Evolutionary conservation across 495 filamentous ascomycete genomes (phyloP), one percentile per base, ranked within the genome.

Genomic region (Penicillium nucicola): DNA sequence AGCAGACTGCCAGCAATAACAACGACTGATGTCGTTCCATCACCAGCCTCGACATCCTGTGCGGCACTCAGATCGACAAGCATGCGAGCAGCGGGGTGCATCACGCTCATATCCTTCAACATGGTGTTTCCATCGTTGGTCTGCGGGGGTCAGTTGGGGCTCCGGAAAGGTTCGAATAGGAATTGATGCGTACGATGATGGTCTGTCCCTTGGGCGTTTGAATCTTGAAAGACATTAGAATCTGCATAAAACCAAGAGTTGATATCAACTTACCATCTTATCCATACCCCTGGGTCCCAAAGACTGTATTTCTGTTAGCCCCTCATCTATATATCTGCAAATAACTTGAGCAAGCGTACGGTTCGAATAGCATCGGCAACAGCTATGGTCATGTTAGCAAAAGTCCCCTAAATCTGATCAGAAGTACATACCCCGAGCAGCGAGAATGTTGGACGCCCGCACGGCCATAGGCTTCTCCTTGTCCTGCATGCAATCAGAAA

Each of bases 81-180:
- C 93, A 98, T 98, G 77, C 95, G 93, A 35, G 93, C 93, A 48
- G 93, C 92, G 32, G 93, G 93, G 69, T 98, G 93, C 90, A 97
- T 88, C 43, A 98, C 95, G 57, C 88, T 87, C 93, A 98, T 97
- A 78, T 91, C 89, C 71, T 86, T 93, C 64, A 98, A 74, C 90
- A 97, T 97, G 32, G 93, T 98, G 75, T 93, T 95, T 69, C 93
- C 93, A 72, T 98, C 93, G 76, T 98, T 98, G 58, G 92, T 97
- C 76, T 81, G 58, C 54, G 56, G 55, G 61, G 48, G 61, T 53
- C 42, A 67, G 50, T 54, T 50, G 23, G 43, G 42, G 47, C 28
- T 37, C 38, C 43, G 45, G 45, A 40, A 14, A 22, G 14, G 35
- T 20, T 41, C 34, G 46, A 47, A 41, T 34, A 38, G 39, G 34